Evolutionary conservation across 345 rosid species (phyloP).

Genomic region (Euclidium syriacum): DNA sequence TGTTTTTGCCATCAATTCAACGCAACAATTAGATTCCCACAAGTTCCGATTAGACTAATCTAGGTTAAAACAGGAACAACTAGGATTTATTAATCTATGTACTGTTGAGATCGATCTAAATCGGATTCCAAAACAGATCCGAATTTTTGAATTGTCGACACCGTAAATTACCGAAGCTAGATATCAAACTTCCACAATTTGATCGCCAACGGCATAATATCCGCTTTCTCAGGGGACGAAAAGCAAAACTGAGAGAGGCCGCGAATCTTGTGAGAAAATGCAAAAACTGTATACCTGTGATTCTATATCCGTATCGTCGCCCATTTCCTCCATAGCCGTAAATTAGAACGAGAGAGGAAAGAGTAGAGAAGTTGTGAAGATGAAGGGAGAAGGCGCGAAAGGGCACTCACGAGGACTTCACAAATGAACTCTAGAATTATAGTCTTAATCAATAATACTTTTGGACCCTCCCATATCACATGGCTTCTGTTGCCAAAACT

Average conservation of each 20-base stretch:
- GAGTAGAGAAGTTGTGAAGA: conserved; percentile 9
- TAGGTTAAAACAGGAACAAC: background rate
- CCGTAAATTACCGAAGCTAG: background rate
- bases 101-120: background rate
- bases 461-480: no score
- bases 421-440: no score
- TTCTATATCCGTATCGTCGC: conserved; percentile 60
- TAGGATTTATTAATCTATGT: conserved; percentile 1
- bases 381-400: conserved; percentile 22
- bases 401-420: no score
- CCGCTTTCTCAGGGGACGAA: conserved; percentile 31
- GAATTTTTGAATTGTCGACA: background rate
- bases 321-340: conserved; percentile 50
- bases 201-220: background rate
- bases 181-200: background rate
- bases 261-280: background rate
- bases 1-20: conserved; percentile 1
- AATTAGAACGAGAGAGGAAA: background rate
- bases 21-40: background rate
- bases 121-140: background rate
- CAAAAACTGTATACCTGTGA: conserved; percentile 45
- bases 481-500: no score
- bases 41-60: conserved; percentile 14
- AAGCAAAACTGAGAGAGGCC: background rate
- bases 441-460: no score